These are phyloP conservation scores for Phaseolus coccineus DNA, from an alignment of 331 rosid species.

Conservation along the genomic window DNA sequence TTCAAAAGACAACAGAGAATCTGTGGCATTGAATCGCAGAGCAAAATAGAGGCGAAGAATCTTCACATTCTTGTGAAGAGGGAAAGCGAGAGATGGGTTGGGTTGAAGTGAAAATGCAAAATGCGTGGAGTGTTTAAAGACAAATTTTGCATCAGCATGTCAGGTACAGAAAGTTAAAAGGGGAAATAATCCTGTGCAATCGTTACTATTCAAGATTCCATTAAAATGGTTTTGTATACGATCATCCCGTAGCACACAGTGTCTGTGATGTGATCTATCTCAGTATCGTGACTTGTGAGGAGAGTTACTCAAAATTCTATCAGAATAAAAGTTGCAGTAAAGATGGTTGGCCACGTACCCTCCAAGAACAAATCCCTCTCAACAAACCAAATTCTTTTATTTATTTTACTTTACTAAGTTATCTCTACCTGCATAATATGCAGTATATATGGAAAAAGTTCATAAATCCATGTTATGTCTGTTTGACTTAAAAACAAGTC, in stretches of 20 bases:
- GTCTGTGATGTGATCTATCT: neutral
- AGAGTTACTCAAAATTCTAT: constrained; percentile 16
- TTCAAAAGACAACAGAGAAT: constrained; percentile 3
- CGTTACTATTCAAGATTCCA: constrained; percentile 6
- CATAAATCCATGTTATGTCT: too few relatives aligned
- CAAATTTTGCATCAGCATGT: constrained; percentile 58
- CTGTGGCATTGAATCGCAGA: constrained; percentile 29
- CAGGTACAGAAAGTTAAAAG: constrained; percentile 31
- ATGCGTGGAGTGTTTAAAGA: constrained; percentile 47
- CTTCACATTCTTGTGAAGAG: constrained; percentile 32
- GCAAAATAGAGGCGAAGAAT: constrained; percentile 15
- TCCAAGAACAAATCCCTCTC: neutral
- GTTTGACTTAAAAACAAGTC: too few relatives aligned
- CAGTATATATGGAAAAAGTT: too few relatives aligned
- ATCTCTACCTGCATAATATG: too few relatives aligned
- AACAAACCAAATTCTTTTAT: neutral
- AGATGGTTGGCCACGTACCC: neutral
- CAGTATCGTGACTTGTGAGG: neutral
- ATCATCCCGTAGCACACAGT: neutral
- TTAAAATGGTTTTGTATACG: neutral
- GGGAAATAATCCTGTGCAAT: constrained; percentile 27
- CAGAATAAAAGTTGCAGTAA: neutral
- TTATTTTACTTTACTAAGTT: neutral
- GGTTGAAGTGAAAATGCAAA: constrained; percentile 39
- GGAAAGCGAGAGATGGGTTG: constrained; percentile 34